Conservation (phyloP, 352 stramenopile species). For the Pythium phragmiticola region DNA sequence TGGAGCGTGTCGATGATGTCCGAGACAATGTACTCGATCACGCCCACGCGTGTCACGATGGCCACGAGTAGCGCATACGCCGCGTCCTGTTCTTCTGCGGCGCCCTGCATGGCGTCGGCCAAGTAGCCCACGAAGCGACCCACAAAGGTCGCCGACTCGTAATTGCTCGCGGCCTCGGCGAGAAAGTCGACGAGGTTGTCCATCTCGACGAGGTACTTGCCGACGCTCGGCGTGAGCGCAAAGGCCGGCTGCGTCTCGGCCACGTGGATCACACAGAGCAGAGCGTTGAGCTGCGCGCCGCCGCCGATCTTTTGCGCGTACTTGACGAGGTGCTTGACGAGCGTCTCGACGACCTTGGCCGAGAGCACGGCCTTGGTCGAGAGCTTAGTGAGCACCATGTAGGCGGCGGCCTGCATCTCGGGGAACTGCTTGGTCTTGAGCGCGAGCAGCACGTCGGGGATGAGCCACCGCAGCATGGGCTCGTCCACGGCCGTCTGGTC, state of each 20-base stretch:
- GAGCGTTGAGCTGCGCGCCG: slow-evolving; percentile 65
- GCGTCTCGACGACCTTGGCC: slow-evolving; percentile 65
- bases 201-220: slow-evolving; percentile 67
- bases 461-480: slow-evolving; percentile 71
- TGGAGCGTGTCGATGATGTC: slow-evolving; percentile 55
- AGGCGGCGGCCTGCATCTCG: slow-evolving; percentile 78
- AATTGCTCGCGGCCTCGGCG: slow-evolving; percentile 55
- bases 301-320: slow-evolving; percentile 45
- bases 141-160: slow-evolving; percentile 77
- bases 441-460: slow-evolving; percentile 68
- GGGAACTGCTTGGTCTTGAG: slow-evolving; percentile 67
- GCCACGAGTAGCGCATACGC: slow-evolving; percentile 39
- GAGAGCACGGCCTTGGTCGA: slow-evolving; percentile 75
- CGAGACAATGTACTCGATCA: slow-evolving; percentile 46
- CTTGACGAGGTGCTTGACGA: slow-evolving; percentile 78
- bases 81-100: slow-evolving; percentile 33
- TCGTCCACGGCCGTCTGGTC: slow-evolving; percentile 65
- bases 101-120: slow-evolving; percentile 24
- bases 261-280: slow-evolving; percentile 76
- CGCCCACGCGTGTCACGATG: slow-evolving; percentile 40
- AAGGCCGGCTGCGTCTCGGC: slow-evolving; percentile 76
- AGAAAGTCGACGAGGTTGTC: slow-evolving; percentile 70
- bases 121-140: slow-evolving; percentile 54
- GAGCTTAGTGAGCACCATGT: slow-evolving; percentile 86
- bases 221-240: slow-evolving; percentile 43